Evolutionary conservation across 2,329 filamentous ascomycete species (phyloP), one percentile per base, ranked within the genome.

Genomic region (Hortaea werneckii): DNA sequence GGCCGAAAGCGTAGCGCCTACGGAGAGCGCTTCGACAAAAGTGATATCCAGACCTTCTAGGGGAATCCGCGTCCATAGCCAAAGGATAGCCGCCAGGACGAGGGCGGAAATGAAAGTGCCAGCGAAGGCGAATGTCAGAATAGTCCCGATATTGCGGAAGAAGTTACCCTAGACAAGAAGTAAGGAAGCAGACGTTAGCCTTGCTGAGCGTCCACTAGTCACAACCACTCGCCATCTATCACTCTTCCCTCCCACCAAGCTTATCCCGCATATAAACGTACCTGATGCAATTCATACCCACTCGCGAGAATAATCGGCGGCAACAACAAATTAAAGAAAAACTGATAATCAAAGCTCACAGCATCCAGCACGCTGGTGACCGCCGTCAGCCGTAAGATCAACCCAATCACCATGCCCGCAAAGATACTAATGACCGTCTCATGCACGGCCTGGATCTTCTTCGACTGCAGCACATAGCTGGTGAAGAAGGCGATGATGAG

Each of bases 341-440:
- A 95, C 64, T 96, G 89, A 65, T 95, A 95, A 71, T 96, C 85
- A 74, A 98, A 98, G 67, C 84, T 94, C 61, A 98, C 88, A 53
- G 87, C 82, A 63, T 86, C 85, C 65, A 89, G 83, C 58, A 98
- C 88, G 52, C 84, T 87, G 51, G 87, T 83, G 54, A 84, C 83
- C 43, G 84, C 82, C 38, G 81, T 86, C 52, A 95, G 72, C 60
- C 92, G 80, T 48, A 98, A 80, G 49, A 94, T 78, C 58, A 98
- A 73, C 5, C 92, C 92, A 50, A 98, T 87, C 48, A 88, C 83
- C 92, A 96, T 96, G 59, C 90, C 90, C 47, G 88, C 89, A 71
- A 98, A 96, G 64, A 98, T 98, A 50, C 90, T 96, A 51, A 98
- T 82, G 58, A 96, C 92, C 1, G 92, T 98, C 72, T 98, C 92